Percentiles rank a stretch among this genome's conserved stretches.
phyloP scores from a whole-genome alignment of 805 yeast species.

The Wickerhamiella azyma region DNA sequence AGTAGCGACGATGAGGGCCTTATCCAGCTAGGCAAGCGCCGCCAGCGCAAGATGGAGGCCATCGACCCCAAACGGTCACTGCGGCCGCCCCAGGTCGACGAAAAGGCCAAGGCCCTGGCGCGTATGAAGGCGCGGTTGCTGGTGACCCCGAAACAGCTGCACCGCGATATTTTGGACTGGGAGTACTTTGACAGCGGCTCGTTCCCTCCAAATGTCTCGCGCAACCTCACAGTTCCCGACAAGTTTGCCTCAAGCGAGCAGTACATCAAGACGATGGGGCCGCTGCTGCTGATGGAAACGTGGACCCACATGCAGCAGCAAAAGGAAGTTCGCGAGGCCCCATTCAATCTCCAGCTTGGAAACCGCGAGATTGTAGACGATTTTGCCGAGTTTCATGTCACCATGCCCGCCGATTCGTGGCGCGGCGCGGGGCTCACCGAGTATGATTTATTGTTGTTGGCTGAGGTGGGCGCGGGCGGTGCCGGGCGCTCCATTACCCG shows the following conservation, averaged over 20 bases:
- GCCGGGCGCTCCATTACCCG: constrained; percentile 10
- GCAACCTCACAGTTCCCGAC: constrained; percentile 38
- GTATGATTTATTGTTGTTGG: constrained; percentile 56
- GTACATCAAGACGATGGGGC: constrained; percentile 59
- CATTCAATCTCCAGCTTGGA: constrained; percentile 59
- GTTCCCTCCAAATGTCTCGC: constrained; percentile 33
- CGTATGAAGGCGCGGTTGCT: constrained; percentile 66
- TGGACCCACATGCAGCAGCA: constrained; percentile 83
- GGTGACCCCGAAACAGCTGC: constrained; percentile 65
- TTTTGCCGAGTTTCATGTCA: constrained; percentile 75
- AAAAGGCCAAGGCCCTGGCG: constrained; percentile 48
- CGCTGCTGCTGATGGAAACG: constrained; percentile 72
- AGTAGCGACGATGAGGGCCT: constrained; percentile 21
- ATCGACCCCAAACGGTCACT: constrained; percentile 8
- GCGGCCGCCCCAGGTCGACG: constrained; percentile 24
- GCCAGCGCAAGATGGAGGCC: constrained; percentile 14
- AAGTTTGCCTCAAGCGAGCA: constrained; percentile 45
- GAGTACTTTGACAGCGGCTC: constrained; percentile 44
- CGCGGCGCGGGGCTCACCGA: constrained; percentile 49
- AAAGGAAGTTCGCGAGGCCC: constrained; percentile 41
- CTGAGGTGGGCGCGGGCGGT: constrained; percentile 27
- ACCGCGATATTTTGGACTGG: constrained; percentile 62
- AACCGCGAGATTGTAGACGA: constrained; percentile 73
- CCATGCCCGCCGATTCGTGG: constrained; percentile 41
- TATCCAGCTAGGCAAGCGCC: constrained; percentile 13